phyloP scores from a whole-genome alignment of 2,329 filamentous ascomycete species.

The Didymella exigua region DNA sequence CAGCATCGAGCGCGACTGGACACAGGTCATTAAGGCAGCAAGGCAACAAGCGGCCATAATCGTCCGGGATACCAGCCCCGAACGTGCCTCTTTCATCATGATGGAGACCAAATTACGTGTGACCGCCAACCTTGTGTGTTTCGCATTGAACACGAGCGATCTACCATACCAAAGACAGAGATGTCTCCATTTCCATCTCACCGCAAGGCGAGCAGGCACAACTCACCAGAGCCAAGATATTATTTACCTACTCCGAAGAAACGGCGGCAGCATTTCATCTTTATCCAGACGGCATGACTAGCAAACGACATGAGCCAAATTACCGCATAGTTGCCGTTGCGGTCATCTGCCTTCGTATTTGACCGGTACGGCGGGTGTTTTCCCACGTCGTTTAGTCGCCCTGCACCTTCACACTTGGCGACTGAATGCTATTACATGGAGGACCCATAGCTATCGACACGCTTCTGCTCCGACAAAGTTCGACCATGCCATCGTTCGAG shows the following conservation, averaged over 20 bases:
- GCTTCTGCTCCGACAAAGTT: neutral
- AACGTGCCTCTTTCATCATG: conserved; percentile 13
- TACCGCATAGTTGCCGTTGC: conserved; percentile 20
- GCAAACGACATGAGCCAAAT: conserved; percentile 6
- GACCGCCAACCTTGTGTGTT: neutral
- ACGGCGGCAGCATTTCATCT: neutral
- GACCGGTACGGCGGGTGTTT: conserved; percentile 7
- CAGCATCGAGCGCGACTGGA: neutral
- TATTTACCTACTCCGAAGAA: neutral
- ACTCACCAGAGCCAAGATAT: neutral
- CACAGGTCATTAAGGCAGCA: neutral
- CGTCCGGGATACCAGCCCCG: conserved; percentile 15
- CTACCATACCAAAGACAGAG: conserved; percentile 1
- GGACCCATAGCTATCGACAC: neutral
- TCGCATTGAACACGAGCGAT: conserved; percentile 14
- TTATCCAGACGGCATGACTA: neutral
- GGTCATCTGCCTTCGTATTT: conserved; percentile 14
- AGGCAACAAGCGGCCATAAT: conserved; percentile 23
- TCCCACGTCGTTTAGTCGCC: neutral
- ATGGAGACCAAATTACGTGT: neutral
- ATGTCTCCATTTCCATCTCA: conserved; percentile 1
- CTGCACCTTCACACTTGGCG: neutral
- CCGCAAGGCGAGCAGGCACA: conserved; percentile 4
- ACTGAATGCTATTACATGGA: neutral
- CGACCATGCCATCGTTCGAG: neutral